phyloP scores from a whole-genome alignment of 805 yeast species.

The Jamesozyma lodderae region DNA sequence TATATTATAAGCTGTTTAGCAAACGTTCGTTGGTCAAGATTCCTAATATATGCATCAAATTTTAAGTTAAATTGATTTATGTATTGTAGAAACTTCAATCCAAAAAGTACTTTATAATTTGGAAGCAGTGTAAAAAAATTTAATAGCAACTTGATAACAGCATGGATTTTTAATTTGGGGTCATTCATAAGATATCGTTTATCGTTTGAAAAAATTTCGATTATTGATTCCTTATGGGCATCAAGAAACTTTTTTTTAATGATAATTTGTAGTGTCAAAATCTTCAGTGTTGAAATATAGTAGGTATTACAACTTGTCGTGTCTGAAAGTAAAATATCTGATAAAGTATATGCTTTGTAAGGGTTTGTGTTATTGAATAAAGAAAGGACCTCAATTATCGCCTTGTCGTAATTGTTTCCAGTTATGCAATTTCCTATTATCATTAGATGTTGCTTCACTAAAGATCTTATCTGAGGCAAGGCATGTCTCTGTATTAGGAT shows the following conservation, averaged over 20 bases:
- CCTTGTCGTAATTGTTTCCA: constrained; percentile 5
- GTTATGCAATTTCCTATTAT: constrained; percentile 19
- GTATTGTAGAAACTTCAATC: constrained; percentile 27
- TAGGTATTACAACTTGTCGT: constrained; percentile 13
- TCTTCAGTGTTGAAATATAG: constrained; percentile 22
- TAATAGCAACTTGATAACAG: constrained; percentile 20
- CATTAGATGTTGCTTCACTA: constrained; percentile 19
- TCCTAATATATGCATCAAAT: constrained; percentile 19
- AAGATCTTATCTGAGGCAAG: constrained; percentile 4
- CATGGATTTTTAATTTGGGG: constrained; percentile 13
- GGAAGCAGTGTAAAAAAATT: constrained; percentile 19
- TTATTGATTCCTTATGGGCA: constrained; percentile 9
- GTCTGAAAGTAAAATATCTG: constrained; percentile 20
- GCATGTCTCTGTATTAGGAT: constrained; percentile 4
- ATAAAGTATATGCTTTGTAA: constrained; percentile 8
- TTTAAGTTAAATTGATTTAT: constrained; percentile 17
- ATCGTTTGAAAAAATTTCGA: constrained; percentile 20
- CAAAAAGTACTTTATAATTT: constrained; percentile 18
- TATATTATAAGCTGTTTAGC: constrained; percentile 11
- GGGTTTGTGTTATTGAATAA: constrained; percentile 20
- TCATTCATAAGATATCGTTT: constrained; percentile 18
- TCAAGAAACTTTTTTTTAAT: constrained; percentile 13
- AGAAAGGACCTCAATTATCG: constrained; percentile 13
- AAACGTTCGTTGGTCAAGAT: constrained; percentile 12
- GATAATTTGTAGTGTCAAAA: constrained; percentile 23